Conservation (phyloP, 768 basidiomycete genomes). For the Lyophyllum shimeji region DNA sequence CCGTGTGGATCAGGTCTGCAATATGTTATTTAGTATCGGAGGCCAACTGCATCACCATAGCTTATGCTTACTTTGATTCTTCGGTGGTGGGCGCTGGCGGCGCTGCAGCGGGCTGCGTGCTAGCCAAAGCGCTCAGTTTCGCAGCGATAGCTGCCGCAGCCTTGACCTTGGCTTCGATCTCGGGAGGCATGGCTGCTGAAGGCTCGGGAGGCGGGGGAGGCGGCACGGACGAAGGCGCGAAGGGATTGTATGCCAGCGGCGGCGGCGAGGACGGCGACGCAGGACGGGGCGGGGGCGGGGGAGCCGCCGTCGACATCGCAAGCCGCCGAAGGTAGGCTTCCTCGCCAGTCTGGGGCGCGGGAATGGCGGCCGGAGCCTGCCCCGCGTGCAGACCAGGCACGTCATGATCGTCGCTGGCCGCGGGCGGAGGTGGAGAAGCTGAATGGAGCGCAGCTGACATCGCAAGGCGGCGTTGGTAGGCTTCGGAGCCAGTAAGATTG, state of each 20-base stretch:
- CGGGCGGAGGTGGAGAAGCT: constrained; percentile 22
- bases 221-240: constrained; percentile 60
- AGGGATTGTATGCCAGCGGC: constrained; percentile 65
- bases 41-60: neutral
- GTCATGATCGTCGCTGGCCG: constrained; percentile 14
- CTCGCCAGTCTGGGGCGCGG: constrained; percentile 57
- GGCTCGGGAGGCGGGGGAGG: constrained; percentile 50
- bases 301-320: constrained; percentile 47
- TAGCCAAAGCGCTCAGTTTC: constrained; percentile 58
- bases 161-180: constrained; percentile 68
- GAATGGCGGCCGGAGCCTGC: constrained; percentile 12
- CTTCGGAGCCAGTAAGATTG: constrained; percentile 73
- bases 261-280: constrained; percentile 46
- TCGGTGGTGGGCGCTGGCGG: constrained; percentile 28
- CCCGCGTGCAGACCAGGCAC: constrained; percentile 21
- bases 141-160: constrained; percentile 85
- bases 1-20: constrained; percentile 61
- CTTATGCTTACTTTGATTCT: constrained; percentile 31
- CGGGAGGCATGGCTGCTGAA: constrained; percentile 33
- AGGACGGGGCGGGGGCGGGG: constrained; percentile 18
- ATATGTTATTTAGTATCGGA: neutral
- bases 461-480: constrained; percentile 73
- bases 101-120: constrained; percentile 23
- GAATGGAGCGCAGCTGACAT: constrained; percentile 44
- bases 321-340: constrained; percentile 67